A percentile compares a stretch with the other conserved stretches of the same genome.
These are phyloP conservation scores for Saccharomycodes ludwigii DNA, from an alignment of 805 yeast genomes.

Conservation along the genomic window DNA sequence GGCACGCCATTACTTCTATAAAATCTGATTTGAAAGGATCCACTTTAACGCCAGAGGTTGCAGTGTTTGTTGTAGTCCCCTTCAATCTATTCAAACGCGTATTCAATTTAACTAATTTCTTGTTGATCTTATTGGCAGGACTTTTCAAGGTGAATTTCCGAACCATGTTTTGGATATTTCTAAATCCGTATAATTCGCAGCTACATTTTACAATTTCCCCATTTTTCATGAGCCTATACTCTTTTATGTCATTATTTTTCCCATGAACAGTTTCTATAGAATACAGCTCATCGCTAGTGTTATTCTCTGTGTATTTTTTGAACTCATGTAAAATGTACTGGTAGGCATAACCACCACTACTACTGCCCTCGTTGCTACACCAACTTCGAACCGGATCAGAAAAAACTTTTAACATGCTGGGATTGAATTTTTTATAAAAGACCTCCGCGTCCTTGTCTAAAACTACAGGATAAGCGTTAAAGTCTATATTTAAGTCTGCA, in stretches of 20 bases:
- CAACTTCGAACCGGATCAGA: slow-evolving; percentile 39
- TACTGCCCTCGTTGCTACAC: slow-evolving; percentile 65
- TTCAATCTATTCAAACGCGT: slow-evolving; percentile 19
- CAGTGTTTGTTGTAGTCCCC: too few relatives aligned
- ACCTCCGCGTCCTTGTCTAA: slow-evolving; percentile 1
- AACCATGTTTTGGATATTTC: slow-evolving; percentile 88
- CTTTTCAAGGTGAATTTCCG: slow-evolving; percentile 59
- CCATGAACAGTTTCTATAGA: slow-evolving; percentile 41
- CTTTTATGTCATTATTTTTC: slow-evolving; percentile 65
- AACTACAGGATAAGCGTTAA: slow-evolving; percentile 13
- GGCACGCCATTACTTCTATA: slow-evolving; percentile 97
- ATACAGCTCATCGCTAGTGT: too few relatives aligned
- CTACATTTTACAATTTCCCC: slow-evolving; percentile 37
- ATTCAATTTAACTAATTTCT: slow-evolving; percentile 16
- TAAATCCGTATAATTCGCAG: slow-evolving; percentile 76
- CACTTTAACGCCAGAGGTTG: too few relatives aligned
- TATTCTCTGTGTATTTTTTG: slow-evolving; percentile 15
- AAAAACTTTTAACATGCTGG: not conserved
- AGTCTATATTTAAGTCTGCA: slow-evolving; percentile 36
- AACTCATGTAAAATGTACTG: slow-evolving; percentile 40
- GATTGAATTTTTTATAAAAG: slow-evolving; percentile 6
- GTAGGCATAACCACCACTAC: slow-evolving; percentile 83
- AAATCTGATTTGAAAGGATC: slow-evolving; percentile 65
- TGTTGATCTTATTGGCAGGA: slow-evolving; percentile 9
- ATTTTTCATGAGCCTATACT: slow-evolving; percentile 36